Conservation (phyloP, 345 rosid species). For the Citrus australasica region DNA sequence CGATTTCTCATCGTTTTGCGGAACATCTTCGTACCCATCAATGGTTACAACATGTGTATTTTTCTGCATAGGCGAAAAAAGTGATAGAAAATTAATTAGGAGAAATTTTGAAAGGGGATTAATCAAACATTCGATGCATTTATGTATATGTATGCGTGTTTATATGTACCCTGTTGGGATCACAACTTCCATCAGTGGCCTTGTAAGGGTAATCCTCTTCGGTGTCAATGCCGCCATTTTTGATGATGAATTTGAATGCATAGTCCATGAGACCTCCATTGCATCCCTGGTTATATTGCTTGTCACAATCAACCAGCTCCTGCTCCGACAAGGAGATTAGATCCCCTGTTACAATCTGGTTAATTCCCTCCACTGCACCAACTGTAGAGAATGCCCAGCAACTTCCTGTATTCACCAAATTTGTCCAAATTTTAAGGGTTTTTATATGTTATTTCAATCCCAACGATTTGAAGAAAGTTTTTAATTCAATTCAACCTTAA, state of each 20-base stretch:
- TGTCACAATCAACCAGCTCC: slow-evolving; percentile 78
- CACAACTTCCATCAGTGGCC: slow-evolving; percentile 46
- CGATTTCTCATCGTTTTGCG: slow-evolving; percentile 54
- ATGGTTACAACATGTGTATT: slow-evolving; percentile 69
- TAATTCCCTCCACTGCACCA: slow-evolving; percentile 76
- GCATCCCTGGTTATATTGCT: slow-evolving; percentile 54
- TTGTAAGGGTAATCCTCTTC: slow-evolving; percentile 67
- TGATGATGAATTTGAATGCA: slow-evolving; percentile 56
- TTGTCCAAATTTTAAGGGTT: neutral
- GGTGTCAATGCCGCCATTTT: slow-evolving; percentile 66
- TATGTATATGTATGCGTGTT: too few species aligned
- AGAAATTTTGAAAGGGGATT: too few species aligned
- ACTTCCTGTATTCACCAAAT: slow-evolving; percentile 46
- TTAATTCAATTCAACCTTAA: too few species aligned
- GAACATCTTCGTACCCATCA: slow-evolving; percentile 69
- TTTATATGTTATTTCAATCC: neutral
- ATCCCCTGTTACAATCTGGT: slow-evolving; percentile 67
- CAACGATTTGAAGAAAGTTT: too few species aligned
- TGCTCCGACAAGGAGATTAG: slow-evolving; percentile 63
- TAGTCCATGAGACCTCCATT: slow-evolving; percentile 81
- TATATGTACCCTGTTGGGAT: slow-evolving; percentile 40
- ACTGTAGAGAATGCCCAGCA: slow-evolving; percentile 86
- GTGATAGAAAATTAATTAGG: neutral
- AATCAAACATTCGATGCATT: neutral
- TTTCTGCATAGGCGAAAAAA: slow-evolving; percentile 33